Percentiles rank a stretch among this genome's conserved stretches.
phyloP scores from a whole-genome alignment of 2,329 filamentous ascomycete species.

The Phoma herbarum region DNA sequence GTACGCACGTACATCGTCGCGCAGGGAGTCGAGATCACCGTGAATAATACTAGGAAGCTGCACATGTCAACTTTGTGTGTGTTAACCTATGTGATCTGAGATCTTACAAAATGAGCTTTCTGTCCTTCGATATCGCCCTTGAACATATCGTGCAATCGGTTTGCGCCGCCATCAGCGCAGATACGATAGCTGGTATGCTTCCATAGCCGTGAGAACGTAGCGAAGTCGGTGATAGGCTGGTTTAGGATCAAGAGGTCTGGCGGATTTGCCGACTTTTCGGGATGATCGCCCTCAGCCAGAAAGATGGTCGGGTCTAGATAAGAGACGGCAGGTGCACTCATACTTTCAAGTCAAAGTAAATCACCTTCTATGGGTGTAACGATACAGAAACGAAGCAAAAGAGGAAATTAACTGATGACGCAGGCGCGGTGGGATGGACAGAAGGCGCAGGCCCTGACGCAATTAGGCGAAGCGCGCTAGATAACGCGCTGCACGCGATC shows the following conservation, averaged over 20 bases:
- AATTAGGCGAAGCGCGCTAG: constrained; percentile 21
- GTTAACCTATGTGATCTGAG: not conserved
- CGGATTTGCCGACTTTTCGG: constrained; percentile 28
- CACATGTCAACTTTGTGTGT: constrained; percentile 16
- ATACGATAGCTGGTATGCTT: constrained; percentile 69
- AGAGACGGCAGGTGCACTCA: constrained; percentile 26
- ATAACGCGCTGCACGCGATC: not conserved
- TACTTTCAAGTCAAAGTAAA: constrained; percentile 13
- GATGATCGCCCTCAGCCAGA: constrained; percentile 30
- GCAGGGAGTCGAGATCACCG: constrained; percentile 89
- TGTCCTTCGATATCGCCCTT: constrained; percentile 31
- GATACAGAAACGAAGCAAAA: not conserved
- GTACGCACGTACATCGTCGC: constrained; percentile 67
- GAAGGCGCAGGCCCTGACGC: constrained; percentile 4
- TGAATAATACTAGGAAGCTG: constrained; percentile 70
- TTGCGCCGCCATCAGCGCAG: constrained; percentile 92
- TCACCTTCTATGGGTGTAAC: not conserved
- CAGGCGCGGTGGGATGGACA: not conserved
- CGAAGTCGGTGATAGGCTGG: constrained; percentile 56
- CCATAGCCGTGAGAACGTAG: constrained; percentile 59
- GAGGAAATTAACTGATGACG: constrained; percentile 5
- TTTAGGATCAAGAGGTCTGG: constrained; percentile 57
- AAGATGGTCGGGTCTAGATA: constrained; percentile 40
- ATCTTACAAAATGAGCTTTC: constrained; percentile 44
- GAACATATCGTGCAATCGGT: constrained; percentile 70